Base-by-base conservation (phyloP, 768 basidiomycete genomes). In the Trichaptum fuscoviolaceum region DNA sequence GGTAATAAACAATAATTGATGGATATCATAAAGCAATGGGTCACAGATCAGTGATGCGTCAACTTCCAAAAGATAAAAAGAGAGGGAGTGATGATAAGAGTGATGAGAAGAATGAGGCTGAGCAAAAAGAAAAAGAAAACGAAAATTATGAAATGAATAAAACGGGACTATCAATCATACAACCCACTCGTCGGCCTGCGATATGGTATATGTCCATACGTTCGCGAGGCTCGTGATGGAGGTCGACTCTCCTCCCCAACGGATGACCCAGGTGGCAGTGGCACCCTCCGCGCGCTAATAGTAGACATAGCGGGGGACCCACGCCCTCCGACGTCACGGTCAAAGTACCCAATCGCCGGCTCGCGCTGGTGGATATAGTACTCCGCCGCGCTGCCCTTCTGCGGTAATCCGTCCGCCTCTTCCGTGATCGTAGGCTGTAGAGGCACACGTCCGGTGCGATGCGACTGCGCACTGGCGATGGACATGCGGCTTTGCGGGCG, bases 111-210 rank as follows among this genome's bases (percentile, higher is more conserved):
- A n/a, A n/a, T n/a, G n/a, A n/a, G n/a, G n/a, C n/a, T n/a, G n/a
- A n/a, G n/a, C n/a, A 8, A 30, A 30, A 30, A 30, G 30, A 30
- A 30, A 30, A n/a, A n/a, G 15, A 52, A 52, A 20, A 52, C 30
- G 4, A 8, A 20, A 52, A 52, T 6, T 3, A 52, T 3, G 20
- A 12, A 20, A 12, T 3, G 42, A 12, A 12, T 2, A 52, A 20
- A 52, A 52, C 15, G 20, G 30, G n/a, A n/a, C n/a, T n/a, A 30
- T 52, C 42, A 61, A 1, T 61, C 59, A 24, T 61, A 25, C 59
- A 61, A 25, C 4, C 25, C 59, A 24, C 59, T 61, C 24, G 59
- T 61, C 59, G 59, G 59, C 59, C 59, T 25, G 2, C 59, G 24
- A 24, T 6, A 61, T 23, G 59, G 59, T 20, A 18, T 61, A 61